phyloP scores from a whole-genome alignment of 164 flowering plant species.

The grape (Vitis vinifera) region ASM3070453v1 NC_081806.1:1988001-1988500 shows the following conservation, averaged over 20 bases:
- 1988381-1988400: constrained; percentile 40
- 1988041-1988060: constrained; percentile 76
- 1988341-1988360: neutral
- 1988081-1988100: constrained; percentile 63
- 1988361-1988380: neutral
- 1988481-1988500: constrained; percentile 68
- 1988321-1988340: neutral
- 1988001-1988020: constrained; percentile 11
- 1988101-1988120: constrained; percentile 82
- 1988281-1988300: constrained; percentile 81
- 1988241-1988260: constrained; percentile 91
- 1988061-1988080: constrained; percentile 75
- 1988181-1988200: constrained; percentile 72
- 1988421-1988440: constrained; percentile 73
- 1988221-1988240: constrained; percentile 64
- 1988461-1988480: constrained; percentile 54
- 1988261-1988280: constrained; percentile 92
- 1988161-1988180: constrained; percentile 85
- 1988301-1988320: constrained; percentile 35
- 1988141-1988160: constrained; percentile 88
- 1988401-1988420: constrained; percentile 85
- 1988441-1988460: constrained; percentile 67
- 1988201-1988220: constrained; percentile 53
- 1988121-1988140: constrained; percentile 82
- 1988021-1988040: constrained; percentile 44